Evolutionary conservation across 768 basidiomycete species (phyloP), one percentile per base, ranked within the genome.

Genomic region (Leccinum ochraceum): DNA sequence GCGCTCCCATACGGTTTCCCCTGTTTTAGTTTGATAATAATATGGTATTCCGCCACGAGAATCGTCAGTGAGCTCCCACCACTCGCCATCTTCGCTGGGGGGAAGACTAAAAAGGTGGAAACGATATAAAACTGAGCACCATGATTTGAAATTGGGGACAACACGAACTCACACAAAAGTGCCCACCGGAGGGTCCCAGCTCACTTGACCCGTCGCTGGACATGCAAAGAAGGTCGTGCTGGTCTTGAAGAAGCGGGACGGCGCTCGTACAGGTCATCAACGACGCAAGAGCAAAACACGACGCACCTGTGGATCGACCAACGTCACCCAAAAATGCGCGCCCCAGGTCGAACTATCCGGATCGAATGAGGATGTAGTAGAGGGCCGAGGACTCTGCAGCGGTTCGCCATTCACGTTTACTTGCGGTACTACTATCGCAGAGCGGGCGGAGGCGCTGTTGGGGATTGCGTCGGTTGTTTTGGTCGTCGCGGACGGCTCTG

Each of bases 31-130:
- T 68, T 95, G 94, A 75, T 96, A 95, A 76, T 94, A 98, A 73
- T 98, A 98, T 4, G 91, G 86, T 58, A 94, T 78, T 32, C 92
- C 92, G 50, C 87, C 89, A 55, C 92, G 82, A 50, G 87, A 84
- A 39, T 93, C 90, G 71, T 98, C 95, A 50, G 80, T 80, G 60
- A 97, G 82, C 74, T 97, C 95, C 95, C 95, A 98, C 94, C 95
- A 97, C 72, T 96, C 94, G 46, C 95, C 94, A 49, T 91, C 86
- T 4, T 84, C 81, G 65, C 81, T 90, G 6, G 92, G 90, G 52
- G 95, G 95, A 50, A 95, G 79, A 53, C 92, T 94, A 66, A 6
- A 69, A 30, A 34, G n/a, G 50, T 13, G 7, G 13, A 22, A 32
- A 49, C 4, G 24, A 22, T 39, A 39, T 39, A 61, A 61, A 63